Base-by-base conservation (phyloP, 2,329 filamentous ascomycete species). In the Tolypocladium tropicale region DNA sequence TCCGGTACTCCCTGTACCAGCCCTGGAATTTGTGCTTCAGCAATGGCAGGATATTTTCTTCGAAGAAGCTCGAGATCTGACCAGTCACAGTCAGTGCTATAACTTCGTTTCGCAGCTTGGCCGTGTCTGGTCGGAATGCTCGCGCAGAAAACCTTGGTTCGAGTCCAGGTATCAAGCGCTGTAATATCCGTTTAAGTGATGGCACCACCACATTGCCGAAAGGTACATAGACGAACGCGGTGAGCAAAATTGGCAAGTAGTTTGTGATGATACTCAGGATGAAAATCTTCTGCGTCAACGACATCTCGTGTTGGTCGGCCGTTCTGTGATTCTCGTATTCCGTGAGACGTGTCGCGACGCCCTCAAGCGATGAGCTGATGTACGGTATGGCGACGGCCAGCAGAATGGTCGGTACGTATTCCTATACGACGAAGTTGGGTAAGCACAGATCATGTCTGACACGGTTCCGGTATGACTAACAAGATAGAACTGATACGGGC, bases 201-300 rank as follows among this genome's bases (percentile, higher is more conserved):
- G 88, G 87, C 0, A 90, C 81, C 2, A 90, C 80, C 21, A 81
- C 69, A 49, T 78, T 78, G 32, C 86, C 87, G 59, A 90, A 89
- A 0, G 88, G 88, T 2, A 92, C 84, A 65, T 92, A 92, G 53
- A 92, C 80, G 63, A 91, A 92, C 0, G 88, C 88, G 0, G 87
- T 91, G 7, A 92, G 74, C 59, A 90, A 79, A 50, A 89, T 86
- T 0, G 86, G 86, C 1, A 90, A 76, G 65, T 91, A 92, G 4
- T 88, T 88, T 14, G 87, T 90, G 70, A 91, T 89, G 73, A 90
- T 89, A 74, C 88, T 89, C 66, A 92, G 79, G 36, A 89, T 77
- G 57, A 91, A 90, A 9, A 87, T 80, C 75, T 91, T 91, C 59
- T 86, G 81, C 0, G 85, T 88, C 61, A 88, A 76, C 0, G 86